These are phyloP conservation scores for Sporothrix dimorphospora DNA, from an alignment of 2,329 filamentous ascomycete genomes.

Conservation along the genomic window DNA sequence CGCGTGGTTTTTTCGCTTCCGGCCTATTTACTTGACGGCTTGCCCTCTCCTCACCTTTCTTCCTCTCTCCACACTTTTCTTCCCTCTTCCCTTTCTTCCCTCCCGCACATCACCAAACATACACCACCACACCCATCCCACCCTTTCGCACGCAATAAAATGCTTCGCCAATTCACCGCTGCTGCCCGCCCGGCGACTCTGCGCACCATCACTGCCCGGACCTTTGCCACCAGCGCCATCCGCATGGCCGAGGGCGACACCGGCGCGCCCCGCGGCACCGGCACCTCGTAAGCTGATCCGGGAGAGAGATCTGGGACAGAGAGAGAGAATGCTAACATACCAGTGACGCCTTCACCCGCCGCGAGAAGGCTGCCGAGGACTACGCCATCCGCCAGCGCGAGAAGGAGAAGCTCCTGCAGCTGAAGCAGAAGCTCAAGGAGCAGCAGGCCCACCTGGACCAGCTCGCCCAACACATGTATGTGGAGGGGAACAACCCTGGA, in stretches of 20 bases:
- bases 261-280: conserved; percentile 59
- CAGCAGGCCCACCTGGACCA: conserved; percentile 84
- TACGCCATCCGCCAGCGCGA: conserved; percentile 85
- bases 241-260: conserved; percentile 72
- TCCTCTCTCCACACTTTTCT: background rate
- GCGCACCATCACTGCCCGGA: conserved; percentile 50
- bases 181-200: conserved; percentile 58
- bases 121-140: background rate
- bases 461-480: conserved; percentile 85
- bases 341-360: conserved; percentile 90
- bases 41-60: background rate
- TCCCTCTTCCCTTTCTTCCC: background rate
- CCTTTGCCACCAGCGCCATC: conserved; percentile 66
- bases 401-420: conserved; percentile 81
- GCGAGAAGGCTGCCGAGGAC: conserved; percentile 86
- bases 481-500: conserved; percentile 29
- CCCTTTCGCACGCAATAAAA: conserved; percentile 40
- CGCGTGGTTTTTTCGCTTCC: conserved; percentile 33
- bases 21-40: conserved; percentile 21
- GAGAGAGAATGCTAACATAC: background rate
- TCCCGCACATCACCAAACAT: background rate
- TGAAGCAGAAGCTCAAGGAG: conserved; percentile 73
- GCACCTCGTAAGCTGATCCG: conserved; percentile 53
- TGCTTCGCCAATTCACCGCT: conserved; percentile 69
- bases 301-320: background rate